Evolutionary conservation across 345 rosid genomes (phyloP).

Genomic region (Acer yangbiense): DNA sequence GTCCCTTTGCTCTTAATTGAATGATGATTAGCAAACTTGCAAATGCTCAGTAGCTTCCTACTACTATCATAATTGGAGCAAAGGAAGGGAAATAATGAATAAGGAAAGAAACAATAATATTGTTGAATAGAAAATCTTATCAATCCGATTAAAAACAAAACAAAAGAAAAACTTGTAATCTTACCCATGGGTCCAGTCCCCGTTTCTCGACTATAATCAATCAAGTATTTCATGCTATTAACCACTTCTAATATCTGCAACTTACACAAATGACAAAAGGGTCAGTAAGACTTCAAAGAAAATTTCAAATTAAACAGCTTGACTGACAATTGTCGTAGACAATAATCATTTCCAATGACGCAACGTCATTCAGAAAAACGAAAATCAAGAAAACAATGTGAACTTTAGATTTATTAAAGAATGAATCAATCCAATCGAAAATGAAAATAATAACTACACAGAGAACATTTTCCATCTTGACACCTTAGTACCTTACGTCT

Average conservation of each 20-base stretch:
- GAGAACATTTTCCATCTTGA: not conserved
- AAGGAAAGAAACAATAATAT: too few species aligned
- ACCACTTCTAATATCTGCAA: slow-evolving; percentile 94
- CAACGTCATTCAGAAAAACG: not conserved
- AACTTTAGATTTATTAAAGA: not conserved
- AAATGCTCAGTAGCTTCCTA: too few species aligned
- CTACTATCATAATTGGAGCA: too few species aligned
- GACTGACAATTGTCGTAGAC: not conserved
- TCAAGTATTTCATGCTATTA: slow-evolving; percentile 98
- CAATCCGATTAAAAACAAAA: too few species aligned
- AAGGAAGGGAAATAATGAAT: too few species aligned
- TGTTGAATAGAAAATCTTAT: too few species aligned
- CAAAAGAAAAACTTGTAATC: slow-evolving; percentile 20
- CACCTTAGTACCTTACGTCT: too few species aligned
- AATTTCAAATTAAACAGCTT: not conserved
- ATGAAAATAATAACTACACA: not conserved
- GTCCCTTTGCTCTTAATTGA: too few species aligned
- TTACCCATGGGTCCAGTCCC: slow-evolving; percentile 88
- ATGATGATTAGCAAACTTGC: too few species aligned
- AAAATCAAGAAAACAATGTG: not conserved
- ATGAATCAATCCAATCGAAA: not conserved
- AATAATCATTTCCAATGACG: not conserved
- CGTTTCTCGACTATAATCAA: slow-evolving; percentile 94
- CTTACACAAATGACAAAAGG: slow-evolving; percentile 1
- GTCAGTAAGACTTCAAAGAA: not conserved